phyloP scores from a whole-genome alignment of 2,329 filamentous ascomycete species.

The Tolypocladium capitatum region DNA sequence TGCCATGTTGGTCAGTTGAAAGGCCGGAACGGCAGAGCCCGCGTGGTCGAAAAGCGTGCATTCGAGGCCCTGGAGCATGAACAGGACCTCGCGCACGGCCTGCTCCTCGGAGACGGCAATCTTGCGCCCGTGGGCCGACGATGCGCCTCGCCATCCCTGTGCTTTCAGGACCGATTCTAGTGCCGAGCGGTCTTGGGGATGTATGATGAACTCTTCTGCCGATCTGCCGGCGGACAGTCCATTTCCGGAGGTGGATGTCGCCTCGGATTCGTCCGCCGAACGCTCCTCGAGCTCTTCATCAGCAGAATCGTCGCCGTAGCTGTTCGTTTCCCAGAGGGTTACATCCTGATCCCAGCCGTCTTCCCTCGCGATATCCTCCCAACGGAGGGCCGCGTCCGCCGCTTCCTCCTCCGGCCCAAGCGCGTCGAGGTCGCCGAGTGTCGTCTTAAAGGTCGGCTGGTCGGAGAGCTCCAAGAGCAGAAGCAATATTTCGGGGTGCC shows the following conservation, averaged over 20 bases:
- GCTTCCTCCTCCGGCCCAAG: slow-evolving; percentile 30
- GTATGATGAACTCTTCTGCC: slow-evolving; percentile 21
- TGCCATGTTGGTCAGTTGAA: slow-evolving; percentile 34
- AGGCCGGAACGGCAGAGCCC: slow-evolving; percentile 24
- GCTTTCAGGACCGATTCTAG: slow-evolving; percentile 17
- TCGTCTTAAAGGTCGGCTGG: slow-evolving; percentile 58
- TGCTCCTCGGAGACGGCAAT: slow-evolving; percentile 55
- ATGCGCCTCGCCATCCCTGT: slow-evolving; percentile 21
- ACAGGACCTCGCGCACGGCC: slow-evolving; percentile 62
- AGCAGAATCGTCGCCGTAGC: slow-evolving; percentile 56
- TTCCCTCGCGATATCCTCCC: slow-evolving; percentile 66
- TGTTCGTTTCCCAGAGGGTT: slow-evolving; percentile 56
- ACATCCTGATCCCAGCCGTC: slow-evolving; percentile 59
- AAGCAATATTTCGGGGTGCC: slow-evolving; percentile 67
- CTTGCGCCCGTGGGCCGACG: slow-evolving; percentile 21
- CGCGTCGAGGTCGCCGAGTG: slow-evolving; percentile 46
- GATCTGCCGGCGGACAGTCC: slow-evolving; percentile 12
- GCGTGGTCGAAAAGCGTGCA: slow-evolving; percentile 53
- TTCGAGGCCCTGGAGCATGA: slow-evolving; percentile 70
- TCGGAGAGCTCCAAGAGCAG: slow-evolving; percentile 73
- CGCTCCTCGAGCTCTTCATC: slow-evolving; percentile 23
- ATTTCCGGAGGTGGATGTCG: slow-evolving; percentile 16
- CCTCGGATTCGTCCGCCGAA: slow-evolving; percentile 25
- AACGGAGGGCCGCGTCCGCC: slow-evolving; percentile 43
- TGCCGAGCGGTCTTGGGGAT: slow-evolving; percentile 17